Conservation (phyloP, 768 basidiomycete species). For the Suillus tomentosus region DNA sequence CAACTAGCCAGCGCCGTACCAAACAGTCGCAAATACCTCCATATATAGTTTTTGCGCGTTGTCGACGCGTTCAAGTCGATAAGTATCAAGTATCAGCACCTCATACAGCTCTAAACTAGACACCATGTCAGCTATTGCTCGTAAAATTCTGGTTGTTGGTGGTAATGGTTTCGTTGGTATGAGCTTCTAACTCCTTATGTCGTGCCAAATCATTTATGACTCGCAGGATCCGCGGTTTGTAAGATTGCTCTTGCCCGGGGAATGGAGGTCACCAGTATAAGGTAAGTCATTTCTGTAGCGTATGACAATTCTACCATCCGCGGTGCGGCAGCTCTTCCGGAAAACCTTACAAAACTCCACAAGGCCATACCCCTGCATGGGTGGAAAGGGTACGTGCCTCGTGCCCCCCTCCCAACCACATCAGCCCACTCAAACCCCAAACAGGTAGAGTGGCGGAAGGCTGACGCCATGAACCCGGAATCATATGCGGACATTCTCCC, state of each 20-base stretch:
- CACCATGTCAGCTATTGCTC: constrained; percentile 31
- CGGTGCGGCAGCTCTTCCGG: constrained; percentile 72
- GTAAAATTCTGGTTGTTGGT: constrained; percentile 89
- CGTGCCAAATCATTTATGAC: constrained; percentile 13
- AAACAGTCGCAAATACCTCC: not conserved
- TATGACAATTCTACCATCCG: not conserved
- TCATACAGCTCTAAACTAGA: not conserved
- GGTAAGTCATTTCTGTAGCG: constrained; percentile 44
- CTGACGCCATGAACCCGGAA: constrained; percentile 77
- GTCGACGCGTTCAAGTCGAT: not conserved
- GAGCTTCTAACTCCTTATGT: constrained; percentile 17
- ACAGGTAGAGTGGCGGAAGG: constrained; percentile 88
- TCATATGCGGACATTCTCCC: constrained; percentile 72
- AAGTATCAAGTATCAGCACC: not conserved
- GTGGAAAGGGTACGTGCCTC: constrained; percentile 57
- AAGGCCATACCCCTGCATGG: constrained; percentile 91
- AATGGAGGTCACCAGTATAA: constrained; percentile 86
- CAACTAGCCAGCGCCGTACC: not conserved
- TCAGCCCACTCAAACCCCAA: constrained; percentile 6
- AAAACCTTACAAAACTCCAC: constrained; percentile 80
- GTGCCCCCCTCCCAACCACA: constrained; percentile 18
- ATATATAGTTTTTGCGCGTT: not conserved
- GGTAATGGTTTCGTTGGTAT: constrained; percentile 96
- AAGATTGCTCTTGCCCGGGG: constrained; percentile 83
- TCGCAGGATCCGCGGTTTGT: constrained; percentile 88